Evolutionary conservation across 2,329 filamentous ascomycete genomes (phyloP).

Genomic region (Monilinia vaccinii-corymbosi): DNA sequence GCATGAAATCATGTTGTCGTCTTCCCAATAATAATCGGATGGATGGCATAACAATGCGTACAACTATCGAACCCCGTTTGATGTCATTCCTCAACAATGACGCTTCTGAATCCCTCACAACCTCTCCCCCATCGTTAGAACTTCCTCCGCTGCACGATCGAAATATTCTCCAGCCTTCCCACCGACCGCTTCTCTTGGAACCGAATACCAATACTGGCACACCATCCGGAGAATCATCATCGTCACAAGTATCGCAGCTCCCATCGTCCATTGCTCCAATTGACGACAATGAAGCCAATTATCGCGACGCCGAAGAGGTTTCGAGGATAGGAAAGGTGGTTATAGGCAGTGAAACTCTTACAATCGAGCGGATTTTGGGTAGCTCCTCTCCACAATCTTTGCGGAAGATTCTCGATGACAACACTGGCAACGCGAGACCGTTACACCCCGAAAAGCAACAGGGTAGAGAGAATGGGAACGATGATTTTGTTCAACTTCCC

Average conservation of each 20-base stretch:
- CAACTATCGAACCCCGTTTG: slow-evolving; percentile 56
- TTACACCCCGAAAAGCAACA: slow-evolving; percentile 41
- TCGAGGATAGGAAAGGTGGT: background rate
- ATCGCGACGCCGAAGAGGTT: slow-evolving; percentile 12
- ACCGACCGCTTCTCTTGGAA: slow-evolving; percentile 41
- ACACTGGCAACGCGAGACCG: slow-evolving; percentile 21
- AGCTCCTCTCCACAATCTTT: slow-evolving; percentile 29
- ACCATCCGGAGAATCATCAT: slow-evolving; percentile 19
- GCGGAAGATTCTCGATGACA: slow-evolving; percentile 29
- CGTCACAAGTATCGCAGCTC: slow-evolving; percentile 16
- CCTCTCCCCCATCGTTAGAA: slow-evolving; percentile 36
- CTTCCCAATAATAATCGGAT: background rate
- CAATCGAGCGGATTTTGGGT: slow-evolving; percentile 21
- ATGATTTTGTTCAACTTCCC: slow-evolving; percentile 55
- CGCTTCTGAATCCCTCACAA: slow-evolving; percentile 28
- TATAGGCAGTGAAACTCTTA: background rate
- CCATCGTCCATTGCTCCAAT: slow-evolving; percentile 11
- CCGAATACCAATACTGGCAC: slow-evolving; percentile 33
- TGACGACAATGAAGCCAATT: slow-evolving; percentile 28
- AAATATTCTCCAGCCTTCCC: slow-evolving; percentile 36
- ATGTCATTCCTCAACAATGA: slow-evolving; percentile 56
- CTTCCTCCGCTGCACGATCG: slow-evolving; percentile 45
- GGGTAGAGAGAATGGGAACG: slow-evolving; percentile 41
- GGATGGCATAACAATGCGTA: slow-evolving; percentile 20
- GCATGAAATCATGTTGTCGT: background rate